Conservation (phyloP, 257 asterid species). For the Penstemon davidsonii region DNA sequence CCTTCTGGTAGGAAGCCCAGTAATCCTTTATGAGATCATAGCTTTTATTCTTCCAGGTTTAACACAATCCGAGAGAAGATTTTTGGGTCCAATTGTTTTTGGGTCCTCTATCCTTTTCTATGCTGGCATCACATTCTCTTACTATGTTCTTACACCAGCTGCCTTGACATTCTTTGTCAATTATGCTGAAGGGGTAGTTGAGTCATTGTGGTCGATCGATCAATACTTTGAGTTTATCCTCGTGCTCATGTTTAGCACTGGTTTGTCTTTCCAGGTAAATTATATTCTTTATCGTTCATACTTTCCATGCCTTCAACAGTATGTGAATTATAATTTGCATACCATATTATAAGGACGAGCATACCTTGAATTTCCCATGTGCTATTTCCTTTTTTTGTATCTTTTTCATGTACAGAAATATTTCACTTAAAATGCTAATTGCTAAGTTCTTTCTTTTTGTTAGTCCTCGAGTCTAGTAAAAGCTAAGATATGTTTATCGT, state of each 20-base stretch:
- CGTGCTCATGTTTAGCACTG: conserved; percentile 97
- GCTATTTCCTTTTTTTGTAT: not conserved
- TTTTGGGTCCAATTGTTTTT: conserved; percentile 91
- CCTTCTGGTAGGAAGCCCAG: conserved; percentile 86
- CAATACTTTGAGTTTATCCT: conserved; percentile 98
- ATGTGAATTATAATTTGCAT: not conserved
- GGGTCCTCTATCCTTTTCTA: conserved; percentile 97
- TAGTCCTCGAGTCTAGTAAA: too few relatives aligned
- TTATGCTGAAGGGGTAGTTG: conserved; percentile 97
- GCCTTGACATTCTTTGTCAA: conserved; percentile 92
- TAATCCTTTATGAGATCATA: conserved; percentile 89
- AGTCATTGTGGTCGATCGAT: conserved; percentile 97
- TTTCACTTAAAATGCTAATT: not conserved
- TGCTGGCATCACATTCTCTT: conserved; percentile 80
- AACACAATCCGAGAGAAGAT: conserved; percentile 79
- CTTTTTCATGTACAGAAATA: not conserved
- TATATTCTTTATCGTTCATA: conserved; percentile 14
- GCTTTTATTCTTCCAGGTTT: conserved; percentile 96
- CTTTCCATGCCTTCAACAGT: not conserved
- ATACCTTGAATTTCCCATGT: not conserved
- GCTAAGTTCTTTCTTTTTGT: not conserved
- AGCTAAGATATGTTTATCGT: too few relatives aligned
- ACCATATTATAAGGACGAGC: not conserved
- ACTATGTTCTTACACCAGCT: conserved; percentile 95
- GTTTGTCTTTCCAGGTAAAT: conserved; percentile 94